Evolutionary conservation across 1,284 basidiomycete species (phyloP).

Genomic region (Ganoderma multipileum): DNA sequence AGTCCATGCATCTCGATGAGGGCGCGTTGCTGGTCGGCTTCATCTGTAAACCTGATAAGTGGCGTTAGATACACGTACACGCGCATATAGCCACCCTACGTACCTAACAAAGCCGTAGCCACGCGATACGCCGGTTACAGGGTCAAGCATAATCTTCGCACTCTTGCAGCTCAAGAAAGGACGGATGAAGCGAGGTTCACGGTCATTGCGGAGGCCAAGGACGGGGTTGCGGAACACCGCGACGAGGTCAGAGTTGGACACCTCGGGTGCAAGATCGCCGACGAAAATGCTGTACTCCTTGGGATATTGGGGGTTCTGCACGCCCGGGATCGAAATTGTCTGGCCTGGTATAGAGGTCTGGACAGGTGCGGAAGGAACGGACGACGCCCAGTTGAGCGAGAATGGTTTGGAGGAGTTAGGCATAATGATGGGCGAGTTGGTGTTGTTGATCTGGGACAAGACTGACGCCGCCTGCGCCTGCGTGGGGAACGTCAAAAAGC

Average conservation of each 20-base stretch:
- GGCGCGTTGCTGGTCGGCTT: slow-evolving; percentile 86
- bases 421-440: slow-evolving; percentile 64
- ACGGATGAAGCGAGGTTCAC: slow-evolving; percentile 84
- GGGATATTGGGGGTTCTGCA: slow-evolving; percentile 62
- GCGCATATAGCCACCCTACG: slow-evolving; percentile 34
- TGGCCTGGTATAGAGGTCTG: slow-evolving; percentile 43
- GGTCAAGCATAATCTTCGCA: slow-evolving; percentile 93
- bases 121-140: slow-evolving; percentile 85
- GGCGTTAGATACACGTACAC: slow-evolving; percentile 8
- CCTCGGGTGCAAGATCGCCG: slow-evolving; percentile 88
- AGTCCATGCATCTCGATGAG: slow-evolving; percentile 90
- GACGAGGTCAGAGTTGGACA: slow-evolving; percentile 88
- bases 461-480: slow-evolving; percentile 74
- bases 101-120: slow-evolving; percentile 91
- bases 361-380: slow-evolving; percentile 54
- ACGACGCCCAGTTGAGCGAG: slow-evolving; percentile 83
- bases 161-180: slow-evolving; percentile 91
- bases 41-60: slow-evolving; percentile 76
- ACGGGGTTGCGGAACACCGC: slow-evolving; percentile 88
- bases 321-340: slow-evolving; percentile 41
- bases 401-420: slow-evolving; percentile 81
- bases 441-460: slow-evolving; percentile 69
- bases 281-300: slow-evolving; percentile 93
- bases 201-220: slow-evolving; percentile 78
- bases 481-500: slow-evolving; percentile 84